These are phyloP conservation scores for Gossypium lobatum DNA, from an alignment of 441 rosid genomes.

Conservation along the genomic window DNA sequence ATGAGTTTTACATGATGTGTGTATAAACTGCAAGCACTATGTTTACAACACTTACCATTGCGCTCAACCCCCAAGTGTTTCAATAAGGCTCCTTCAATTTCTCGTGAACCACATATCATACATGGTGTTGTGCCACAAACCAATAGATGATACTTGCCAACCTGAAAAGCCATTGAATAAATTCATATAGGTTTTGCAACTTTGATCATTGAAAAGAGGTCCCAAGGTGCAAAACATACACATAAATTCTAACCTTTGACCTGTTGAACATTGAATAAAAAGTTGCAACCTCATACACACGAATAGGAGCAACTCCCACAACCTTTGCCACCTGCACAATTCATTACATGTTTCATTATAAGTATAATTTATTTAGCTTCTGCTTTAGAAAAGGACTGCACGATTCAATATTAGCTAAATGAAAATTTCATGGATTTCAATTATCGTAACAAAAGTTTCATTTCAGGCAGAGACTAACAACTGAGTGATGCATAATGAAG, in stretches of 20 bases:
- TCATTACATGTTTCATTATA: constrained; percentile 5
- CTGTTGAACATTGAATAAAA: constrained; percentile 98
- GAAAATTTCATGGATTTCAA: not conserved
- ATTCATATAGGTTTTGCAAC: constrained; percentile 9
- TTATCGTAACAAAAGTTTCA: not conserved
- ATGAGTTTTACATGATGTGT: not conserved
- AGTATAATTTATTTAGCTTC: not conserved
- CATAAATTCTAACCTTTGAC: constrained; percentile 49
- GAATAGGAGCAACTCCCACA: constrained; percentile 88
- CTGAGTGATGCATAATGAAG: not conserved
- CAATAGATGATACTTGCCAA: constrained; percentile 90
- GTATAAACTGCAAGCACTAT: not conserved
- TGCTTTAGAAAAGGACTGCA: not conserved
- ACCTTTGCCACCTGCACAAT: constrained; percentile 74
- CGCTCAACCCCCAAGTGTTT: constrained; percentile 96
- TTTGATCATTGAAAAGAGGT: not conserved
- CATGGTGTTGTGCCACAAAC: constrained; percentile 99
- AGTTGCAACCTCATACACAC: constrained; percentile 93
- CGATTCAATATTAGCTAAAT: not conserved
- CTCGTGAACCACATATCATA: constrained; percentile 93
- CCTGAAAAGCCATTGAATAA: constrained; percentile 41
- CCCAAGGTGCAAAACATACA: constrained; percentile 1
- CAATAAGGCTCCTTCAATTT: constrained; percentile 74
- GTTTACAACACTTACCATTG: constrained; percentile 48
- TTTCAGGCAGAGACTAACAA: not conserved